Base-by-base conservation (phyloP, 1,284 basidiomycete genomes). In the Quambalaria eucalypti region DNA sequence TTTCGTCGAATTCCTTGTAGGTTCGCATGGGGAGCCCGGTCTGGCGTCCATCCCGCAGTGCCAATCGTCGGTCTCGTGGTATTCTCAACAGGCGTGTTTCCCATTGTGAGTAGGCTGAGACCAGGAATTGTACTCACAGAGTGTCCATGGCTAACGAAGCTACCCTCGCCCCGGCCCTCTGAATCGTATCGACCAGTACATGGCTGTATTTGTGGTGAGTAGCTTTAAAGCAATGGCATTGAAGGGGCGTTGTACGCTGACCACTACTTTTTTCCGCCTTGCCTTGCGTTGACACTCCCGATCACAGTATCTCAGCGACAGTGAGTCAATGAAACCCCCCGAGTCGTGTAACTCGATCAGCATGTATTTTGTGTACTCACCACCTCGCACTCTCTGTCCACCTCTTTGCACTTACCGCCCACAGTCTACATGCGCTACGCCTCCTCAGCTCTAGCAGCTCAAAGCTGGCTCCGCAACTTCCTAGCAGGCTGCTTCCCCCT, bases 361-460 rank as follows among this genome's bases (percentile, higher is more conserved):
- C n/a, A n/a, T n/a, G n/a, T n/a, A n/a, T n/a, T n/a, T n/a, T n/a
- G n/a, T n/a, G n/a, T n/a, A n/a, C n/a, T n/a, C n/a, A n/a, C n/a
- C n/a, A n/a, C n/a, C n/a, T n/a, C n/a, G n/a, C n/a, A n/a, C n/a
- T n/a, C n/a, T n/a, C n/a, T 28, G 64, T 66, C 9, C 66, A 60
- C 50, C 56, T 71, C 1, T 63, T 62, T 2, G 69, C 69, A 26
- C 51, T n/a, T n/a, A n/a, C n/a, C n/a, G n/a, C n/a, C n/a, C n/a
- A n/a, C n/a, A n/a, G n/a, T 56, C 0, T 74, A 70, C 44, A 72
- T 69, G 46, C 54, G 62, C 1, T 74, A 71, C 55, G 76, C 76
- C 6, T 77, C 76, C 0, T 57, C 54, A 33, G 64, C 66, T 0
- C 47, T 70, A 12, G 68, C 68, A 7, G 68, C 68, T 0, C 68